These are phyloP conservation scores for Schoenoplectus triqueter DNA, from an alignment of 202 grass and related monocot species.

Conservation along the genomic window DNA sequence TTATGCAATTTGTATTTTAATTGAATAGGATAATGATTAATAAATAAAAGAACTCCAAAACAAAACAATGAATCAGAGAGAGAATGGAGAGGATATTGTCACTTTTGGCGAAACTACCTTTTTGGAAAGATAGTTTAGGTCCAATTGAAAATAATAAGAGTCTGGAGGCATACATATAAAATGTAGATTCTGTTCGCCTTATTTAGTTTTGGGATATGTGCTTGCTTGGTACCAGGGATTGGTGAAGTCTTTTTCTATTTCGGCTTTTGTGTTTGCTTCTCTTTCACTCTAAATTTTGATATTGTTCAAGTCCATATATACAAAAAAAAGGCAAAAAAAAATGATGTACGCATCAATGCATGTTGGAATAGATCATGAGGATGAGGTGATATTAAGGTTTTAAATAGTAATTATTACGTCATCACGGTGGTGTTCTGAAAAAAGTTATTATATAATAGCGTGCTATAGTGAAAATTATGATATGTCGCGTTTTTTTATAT, in stretches of 20 bases:
- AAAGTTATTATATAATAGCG: too few species aligned
- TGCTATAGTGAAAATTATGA: too few species aligned
- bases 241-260: constrained; percentile 15
- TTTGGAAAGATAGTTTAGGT: not conserved
- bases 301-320: not conserved
- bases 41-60: not conserved
- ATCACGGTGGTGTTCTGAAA: too few species aligned
- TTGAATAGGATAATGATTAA: not conserved
- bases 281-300: constrained; percentile 47
- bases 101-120: constrained; percentile 18
- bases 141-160: constrained; percentile 41
- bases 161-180: constrained; percentile 22
- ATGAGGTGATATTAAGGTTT: not conserved
- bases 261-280: constrained; percentile 49
- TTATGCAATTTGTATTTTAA: not conserved
- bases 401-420: too few species aligned
- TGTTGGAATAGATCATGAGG: not conserved
- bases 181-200: constrained; percentile 55
- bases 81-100: not conserved
- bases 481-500: too few species aligned
- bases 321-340: not conserved
- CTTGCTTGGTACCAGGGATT: constrained; percentile 76
- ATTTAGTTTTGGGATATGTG: constrained; percentile 90
- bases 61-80: not conserved
- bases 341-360: not conserved